These are phyloP conservation scores for Aspergillus ostianus DNA, from an alignment of 495 filamentous ascomycete genomes.

Conservation along the genomic window DNA sequence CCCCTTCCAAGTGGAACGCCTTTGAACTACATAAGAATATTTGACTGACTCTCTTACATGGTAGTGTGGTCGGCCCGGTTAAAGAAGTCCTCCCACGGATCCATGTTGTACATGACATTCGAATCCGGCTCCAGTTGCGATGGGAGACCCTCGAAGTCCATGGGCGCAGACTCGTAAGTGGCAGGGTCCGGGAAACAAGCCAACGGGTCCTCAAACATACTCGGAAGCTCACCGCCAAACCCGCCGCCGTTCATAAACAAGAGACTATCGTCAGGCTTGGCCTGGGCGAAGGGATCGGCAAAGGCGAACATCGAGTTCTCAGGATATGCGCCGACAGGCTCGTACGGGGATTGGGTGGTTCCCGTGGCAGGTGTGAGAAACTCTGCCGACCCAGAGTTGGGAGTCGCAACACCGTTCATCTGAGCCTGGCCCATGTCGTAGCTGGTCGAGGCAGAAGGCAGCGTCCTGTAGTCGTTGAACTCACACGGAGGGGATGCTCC, in stretches of 20 bases:
- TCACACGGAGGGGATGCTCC: constrained; percentile 3
- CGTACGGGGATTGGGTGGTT: constrained; percentile 2
- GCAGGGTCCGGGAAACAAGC: constrained; percentile 1
- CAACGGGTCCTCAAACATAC: constrained; percentile 7
- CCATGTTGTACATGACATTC: neutral
- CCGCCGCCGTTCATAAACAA: constrained; percentile 1
- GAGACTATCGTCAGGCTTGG: constrained; percentile 5
- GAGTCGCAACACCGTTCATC: constrained; percentile 1
- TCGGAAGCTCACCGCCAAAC: constrained; percentile 4
- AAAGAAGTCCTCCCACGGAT: neutral
- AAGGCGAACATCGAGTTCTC: constrained; percentile 4
- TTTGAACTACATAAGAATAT: neutral
- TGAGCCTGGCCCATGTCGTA: constrained; percentile 5
- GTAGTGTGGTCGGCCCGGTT: neutral
- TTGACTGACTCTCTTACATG: neutral
- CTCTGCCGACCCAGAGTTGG: constrained; percentile 4
- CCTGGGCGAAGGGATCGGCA: neutral
- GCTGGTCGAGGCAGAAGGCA: neutral
- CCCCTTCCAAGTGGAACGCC: neutral
- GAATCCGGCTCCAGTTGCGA: constrained; percentile 1
- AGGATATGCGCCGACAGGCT: constrained; percentile 1
- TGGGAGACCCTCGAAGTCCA: constrained; percentile 1
- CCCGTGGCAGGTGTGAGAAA: constrained; percentile 2
- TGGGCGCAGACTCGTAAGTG: neutral
- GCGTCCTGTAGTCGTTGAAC: neutral